Percentiles rank a stretch among this genome's conserved stretches.
Conservation (phyloP, 768 basidiomycete genomes). For the Tylopilus subfusipes region DNA sequence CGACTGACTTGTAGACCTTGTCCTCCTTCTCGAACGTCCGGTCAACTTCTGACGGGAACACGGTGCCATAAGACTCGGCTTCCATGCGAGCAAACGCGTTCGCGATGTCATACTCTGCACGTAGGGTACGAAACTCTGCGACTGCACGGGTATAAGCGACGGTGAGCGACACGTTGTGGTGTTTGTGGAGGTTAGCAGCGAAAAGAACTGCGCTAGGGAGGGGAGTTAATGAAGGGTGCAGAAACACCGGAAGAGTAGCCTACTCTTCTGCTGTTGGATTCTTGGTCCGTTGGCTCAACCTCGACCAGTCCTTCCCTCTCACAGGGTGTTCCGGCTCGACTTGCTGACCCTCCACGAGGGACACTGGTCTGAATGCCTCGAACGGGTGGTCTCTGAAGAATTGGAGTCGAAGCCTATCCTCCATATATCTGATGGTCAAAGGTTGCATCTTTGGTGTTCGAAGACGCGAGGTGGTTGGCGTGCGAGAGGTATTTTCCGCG, state of each 20-base stretch:
- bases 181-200: conserved; percentile 69
- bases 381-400: conserved; percentile 98
- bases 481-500: conserved; percentile 25
- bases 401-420: conserved; percentile 82
- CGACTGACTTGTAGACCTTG: conserved; percentile 56
- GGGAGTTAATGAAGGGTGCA: conserved; percentile 11
- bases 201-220: conserved; percentile 69
- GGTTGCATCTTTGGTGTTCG: conserved; percentile 45
- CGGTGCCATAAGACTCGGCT: conserved; percentile 70
- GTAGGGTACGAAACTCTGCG: conserved; percentile 83
- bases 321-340: conserved; percentile 57
- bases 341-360: conserved; percentile 66
- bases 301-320: conserved; percentile 65
- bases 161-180: conserved; percentile 62
- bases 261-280: conserved; percentile 92
- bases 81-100: conserved; percentile 75
- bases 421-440: conserved; percentile 66
- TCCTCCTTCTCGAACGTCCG: conserved; percentile 60
- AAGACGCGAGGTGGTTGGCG: conserved; percentile 26
- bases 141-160: conserved; percentile 78
- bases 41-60: conserved; percentile 62
- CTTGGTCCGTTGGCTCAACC: conserved; percentile 73
- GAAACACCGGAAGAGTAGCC: conserved; percentile 29
- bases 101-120: conserved; percentile 79
- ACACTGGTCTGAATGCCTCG: conserved; percentile 81